Evolutionary conservation across 73 alveolate species (phyloP).

Genomic region (Diophrys sp.): DNA sequence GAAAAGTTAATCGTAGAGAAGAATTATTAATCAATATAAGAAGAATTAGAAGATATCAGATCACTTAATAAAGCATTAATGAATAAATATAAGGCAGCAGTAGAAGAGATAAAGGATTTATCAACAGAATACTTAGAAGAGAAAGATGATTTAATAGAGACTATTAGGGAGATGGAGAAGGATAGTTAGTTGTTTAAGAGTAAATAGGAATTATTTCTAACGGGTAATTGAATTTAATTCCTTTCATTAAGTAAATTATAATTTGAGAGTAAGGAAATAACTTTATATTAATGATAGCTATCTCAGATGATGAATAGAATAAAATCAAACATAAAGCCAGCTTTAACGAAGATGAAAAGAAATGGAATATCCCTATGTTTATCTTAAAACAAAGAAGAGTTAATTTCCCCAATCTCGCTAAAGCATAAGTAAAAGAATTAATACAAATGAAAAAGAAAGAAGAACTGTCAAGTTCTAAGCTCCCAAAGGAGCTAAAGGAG

Average conservation of each 20-base stretch:
- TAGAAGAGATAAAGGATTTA: slow-evolving; percentile 84
- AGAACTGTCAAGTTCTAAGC: neutral
- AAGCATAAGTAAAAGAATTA: neutral
- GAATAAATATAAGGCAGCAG: slow-evolving; percentile 51
- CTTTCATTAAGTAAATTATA: too few relatives aligned
- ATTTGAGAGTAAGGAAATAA: too few relatives aligned
- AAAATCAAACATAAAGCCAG: slow-evolving; percentile 29
- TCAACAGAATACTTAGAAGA: slow-evolving; percentile 80
- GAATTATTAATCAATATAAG: slow-evolving; percentile 60
- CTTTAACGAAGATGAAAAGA: slow-evolving; percentile 40
- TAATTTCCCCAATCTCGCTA: slow-evolving; percentile 6
- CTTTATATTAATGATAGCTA: slow-evolving; percentile 9
- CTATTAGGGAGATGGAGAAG: slow-evolving; percentile 66
- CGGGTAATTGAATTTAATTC: too few relatives aligned
- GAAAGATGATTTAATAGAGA: slow-evolving; percentile 79
- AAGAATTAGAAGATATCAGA: slow-evolving; percentile 74
- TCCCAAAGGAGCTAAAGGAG: too few relatives aligned
- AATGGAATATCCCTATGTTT: slow-evolving; percentile 59
- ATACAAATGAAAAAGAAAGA: neutral
- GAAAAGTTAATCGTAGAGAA: slow-evolving; percentile 70
- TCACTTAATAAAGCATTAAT: slow-evolving; percentile 47
- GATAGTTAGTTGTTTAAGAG: slow-evolving; percentile 76
- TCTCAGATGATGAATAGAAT: slow-evolving; percentile 26
- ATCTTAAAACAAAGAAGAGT: slow-evolving; percentile 5
- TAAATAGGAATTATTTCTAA: too few relatives aligned